Base-by-base conservation (phyloP, 2,329 filamentous ascomycete species). In the Ilyonectria robusta region DNA sequence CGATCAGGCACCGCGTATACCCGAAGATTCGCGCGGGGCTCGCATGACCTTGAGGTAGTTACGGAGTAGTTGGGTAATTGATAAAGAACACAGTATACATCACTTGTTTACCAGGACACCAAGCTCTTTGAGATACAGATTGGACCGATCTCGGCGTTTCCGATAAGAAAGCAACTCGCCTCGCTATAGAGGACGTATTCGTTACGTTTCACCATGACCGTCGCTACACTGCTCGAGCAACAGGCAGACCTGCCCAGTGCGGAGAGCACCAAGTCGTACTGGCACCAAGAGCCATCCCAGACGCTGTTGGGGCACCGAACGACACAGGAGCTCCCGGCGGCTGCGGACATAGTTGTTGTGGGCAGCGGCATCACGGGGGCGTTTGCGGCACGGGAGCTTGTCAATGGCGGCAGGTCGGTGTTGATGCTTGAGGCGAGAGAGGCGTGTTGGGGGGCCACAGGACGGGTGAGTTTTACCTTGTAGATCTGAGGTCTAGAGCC, bases 381-480 rank as follows among this genome's bases (percentile, higher is more conserved):
- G 1, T 93, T 92, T 79, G 91, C 90, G 0, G 92, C 92, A 4
- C 85, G 89, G 69, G 89, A 88, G 75, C 82, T 94, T 58, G 86
- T 81, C 75, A 84, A 82, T 63, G 82, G 79, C 44, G 82, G 84
- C 6, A 81, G 85, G 65, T 84, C 81, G n/a, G 86, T 94, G 8
- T 84, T 95, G 6, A 86, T 95, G 83, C 84, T 95, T 6, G 93
- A 95, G 80, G 93, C 93, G 15, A 85, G 93, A 73, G 93, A 95
- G 82, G 92, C 91, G 4, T 95, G 93, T 76, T 94, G 89, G 88
- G 93, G 93, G 19, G 93, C 93, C n/a, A 95, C 93, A 1, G 93
- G 93, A n/a, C 83, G 93, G 76, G 91, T 93, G 76, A 84, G 89
- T 84, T 42, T n/a, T 6, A 21, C 21, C 13, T 42, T 42, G 15